Percentiles rank a stretch among this genome's conserved stretches.
phyloP scores from a whole-genome alignment of 2,329 filamentous ascomycete species.

The Penicillium sclerotiorum region DNA sequence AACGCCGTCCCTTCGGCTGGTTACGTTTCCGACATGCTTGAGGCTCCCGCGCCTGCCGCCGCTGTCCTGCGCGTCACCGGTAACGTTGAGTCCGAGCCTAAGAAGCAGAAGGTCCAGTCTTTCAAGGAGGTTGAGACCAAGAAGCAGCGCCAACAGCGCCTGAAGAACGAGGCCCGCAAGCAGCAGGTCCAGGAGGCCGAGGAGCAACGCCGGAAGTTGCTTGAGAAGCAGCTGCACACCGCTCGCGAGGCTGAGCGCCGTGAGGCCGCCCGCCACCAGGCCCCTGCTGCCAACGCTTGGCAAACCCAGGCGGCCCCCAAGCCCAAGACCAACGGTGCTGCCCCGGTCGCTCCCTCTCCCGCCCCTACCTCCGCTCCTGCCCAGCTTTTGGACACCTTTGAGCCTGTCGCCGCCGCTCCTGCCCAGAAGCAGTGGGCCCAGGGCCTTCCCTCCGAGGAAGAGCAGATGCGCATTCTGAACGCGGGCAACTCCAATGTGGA shows the following conservation, averaged over 20 bases:
- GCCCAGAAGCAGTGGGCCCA: constrained; percentile 47
- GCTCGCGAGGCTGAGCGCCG: constrained; percentile 85
- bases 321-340: constrained; percentile 21
- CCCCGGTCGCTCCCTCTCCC: constrained; percentile 25
- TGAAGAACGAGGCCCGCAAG: constrained; percentile 83
- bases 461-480: constrained; percentile 59
- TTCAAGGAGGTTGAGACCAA: constrained; percentile 77
- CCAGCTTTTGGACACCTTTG: constrained; percentile 49
- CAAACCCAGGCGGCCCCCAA: constrained; percentile 40
- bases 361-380: constrained; percentile 21
- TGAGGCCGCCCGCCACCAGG: constrained; percentile 58
- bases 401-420: constrained; percentile 27
- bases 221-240: constrained; percentile 80
- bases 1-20: constrained; percentile 51
- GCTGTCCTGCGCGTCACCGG: constrained; percentile 78
- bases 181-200: constrained; percentile 74
- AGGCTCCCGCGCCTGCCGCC: constrained; percentile 67
- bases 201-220: constrained; percentile 70
- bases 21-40: constrained; percentile 90
- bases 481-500: constrained; percentile 49
- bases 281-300: constrained; percentile 59
- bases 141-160: constrained; percentile 91
- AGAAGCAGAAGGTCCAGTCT: constrained; percentile 62
- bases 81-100: constrained; percentile 58
- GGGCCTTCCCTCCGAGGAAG: constrained; percentile 61